Percentiles rank a stretch among this genome's conserved stretches.
Conservation (phyloP, 2,329 filamentous ascomycete genomes). For the Pestalotiopsis sp. region DNA sequence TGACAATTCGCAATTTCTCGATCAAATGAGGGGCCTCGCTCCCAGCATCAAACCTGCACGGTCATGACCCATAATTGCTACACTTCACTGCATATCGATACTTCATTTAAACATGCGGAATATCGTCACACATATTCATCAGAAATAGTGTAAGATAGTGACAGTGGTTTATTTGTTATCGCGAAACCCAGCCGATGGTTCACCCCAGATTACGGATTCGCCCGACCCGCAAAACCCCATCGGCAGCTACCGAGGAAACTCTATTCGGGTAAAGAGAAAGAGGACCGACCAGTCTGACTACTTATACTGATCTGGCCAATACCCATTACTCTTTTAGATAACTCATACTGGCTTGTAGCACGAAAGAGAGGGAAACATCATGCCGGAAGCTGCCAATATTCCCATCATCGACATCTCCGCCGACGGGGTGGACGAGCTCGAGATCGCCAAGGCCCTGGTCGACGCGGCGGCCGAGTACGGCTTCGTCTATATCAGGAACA, state of each 20-base stretch:
- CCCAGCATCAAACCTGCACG: neutral
- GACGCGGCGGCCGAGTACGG: conserved; percentile 81
- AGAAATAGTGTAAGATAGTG: neutral
- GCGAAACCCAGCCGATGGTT: no score
- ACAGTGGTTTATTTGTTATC: neutral
- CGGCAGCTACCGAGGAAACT: conserved; percentile 2
- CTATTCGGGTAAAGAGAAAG: neutral
- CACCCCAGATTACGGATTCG: neutral
- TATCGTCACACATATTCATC: neutral
- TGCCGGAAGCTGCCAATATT: conserved; percentile 49
- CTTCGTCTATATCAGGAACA: conserved; percentile 86
- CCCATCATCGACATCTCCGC: conserved; percentile 82
- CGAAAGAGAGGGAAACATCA: neutral
- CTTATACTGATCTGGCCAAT: neutral
- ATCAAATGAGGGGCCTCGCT: neutral
- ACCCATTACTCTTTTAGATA: neutral
- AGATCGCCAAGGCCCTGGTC: conserved; percentile 69
- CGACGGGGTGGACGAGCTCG: conserved; percentile 50
- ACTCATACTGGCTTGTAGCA: neutral
- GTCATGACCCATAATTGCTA: neutral
- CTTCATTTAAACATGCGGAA: neutral
- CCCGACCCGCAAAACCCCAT: conserved; percentile 3
- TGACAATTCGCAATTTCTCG: neutral
- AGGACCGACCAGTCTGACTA: neutral
- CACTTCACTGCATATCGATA: neutral